Evolutionary conservation across 805 yeast species (phyloP).

Genomic region (Yamadazyma phyllophila): DNA sequence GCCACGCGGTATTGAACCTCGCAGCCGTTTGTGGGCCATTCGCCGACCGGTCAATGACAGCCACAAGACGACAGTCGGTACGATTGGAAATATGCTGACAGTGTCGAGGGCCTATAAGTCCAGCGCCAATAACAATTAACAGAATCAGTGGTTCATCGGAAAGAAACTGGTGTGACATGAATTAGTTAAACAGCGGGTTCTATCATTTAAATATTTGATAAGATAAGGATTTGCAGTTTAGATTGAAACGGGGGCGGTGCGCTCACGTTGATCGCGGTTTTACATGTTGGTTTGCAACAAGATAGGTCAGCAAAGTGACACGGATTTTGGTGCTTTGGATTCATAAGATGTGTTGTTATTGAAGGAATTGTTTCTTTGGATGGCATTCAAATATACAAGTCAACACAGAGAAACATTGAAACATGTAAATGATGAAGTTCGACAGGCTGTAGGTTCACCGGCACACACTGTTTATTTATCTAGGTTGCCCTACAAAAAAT

Average conservation of each 20-base stretch:
- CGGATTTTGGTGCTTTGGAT: too few species aligned
- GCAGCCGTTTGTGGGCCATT: slow-evolving; percentile 25
- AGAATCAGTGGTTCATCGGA: background rate
- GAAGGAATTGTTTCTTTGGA: too few species aligned
- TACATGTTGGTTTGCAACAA: too few species aligned
- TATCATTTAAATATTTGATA: background rate
- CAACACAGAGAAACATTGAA: too few species aligned
- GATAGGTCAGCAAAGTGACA: too few species aligned
- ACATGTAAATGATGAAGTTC: too few species aligned
- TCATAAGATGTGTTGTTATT: too few species aligned
- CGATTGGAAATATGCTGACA: slow-evolving; percentile 30
- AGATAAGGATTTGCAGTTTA: background rate
- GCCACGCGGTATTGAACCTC: slow-evolving; percentile 21
- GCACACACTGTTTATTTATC: too few species aligned
- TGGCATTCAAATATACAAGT: too few species aligned
- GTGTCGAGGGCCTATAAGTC: slow-evolving; percentile 42
- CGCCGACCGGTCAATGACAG: slow-evolving; percentile 34
- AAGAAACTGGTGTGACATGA: background rate
- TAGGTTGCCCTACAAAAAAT: too few species aligned
- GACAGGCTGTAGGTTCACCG: too few species aligned
- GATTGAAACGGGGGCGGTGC: background rate
- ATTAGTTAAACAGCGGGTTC: background rate
- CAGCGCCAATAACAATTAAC: slow-evolving; percentile 35
- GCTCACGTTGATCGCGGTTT: background rate
- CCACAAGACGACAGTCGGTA: slow-evolving; percentile 26